These are phyloP conservation scores for Periconia sp. DNA, from an alignment of 2,329 filamentous ascomycete genomes.

Conservation along the genomic window DNA sequence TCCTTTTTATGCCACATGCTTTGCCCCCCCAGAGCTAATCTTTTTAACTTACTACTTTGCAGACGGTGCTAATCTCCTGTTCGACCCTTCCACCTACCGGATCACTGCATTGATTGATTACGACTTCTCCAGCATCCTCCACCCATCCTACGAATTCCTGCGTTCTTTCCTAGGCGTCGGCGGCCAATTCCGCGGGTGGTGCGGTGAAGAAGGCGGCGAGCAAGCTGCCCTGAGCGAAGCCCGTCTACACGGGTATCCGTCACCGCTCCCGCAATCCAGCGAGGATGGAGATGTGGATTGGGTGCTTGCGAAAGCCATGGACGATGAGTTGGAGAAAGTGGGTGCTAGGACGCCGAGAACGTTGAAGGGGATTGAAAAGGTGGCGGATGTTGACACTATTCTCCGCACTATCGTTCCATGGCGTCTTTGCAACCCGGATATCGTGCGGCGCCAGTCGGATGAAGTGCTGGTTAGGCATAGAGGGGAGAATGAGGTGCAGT, in stretches of 20 bases:
- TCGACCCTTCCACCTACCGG: constrained; percentile 21
- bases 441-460: constrained; percentile 15
- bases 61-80: constrained; percentile 31
- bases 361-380: constrained; percentile 23
- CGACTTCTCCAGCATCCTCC: constrained; percentile 25
- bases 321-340: constrained; percentile 21
- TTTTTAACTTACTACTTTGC: no score
- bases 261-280: constrained; percentile 14
- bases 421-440: constrained; percentile 19
- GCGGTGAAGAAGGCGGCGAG: constrained; percentile 12
- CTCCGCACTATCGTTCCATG: constrained; percentile 21
- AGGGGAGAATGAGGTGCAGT: constrained; percentile 14
- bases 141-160: constrained; percentile 26
- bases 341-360: constrained; percentile 20
- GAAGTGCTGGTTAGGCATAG: constrained; percentile 16
- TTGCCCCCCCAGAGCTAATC: no score
- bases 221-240: constrained; percentile 21
- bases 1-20: constrained; percentile 3
- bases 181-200: constrained; percentile 25
- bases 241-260: constrained; percentile 28
- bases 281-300: constrained; percentile 17
- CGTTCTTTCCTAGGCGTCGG: constrained; percentile 23
- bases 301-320: constrained; percentile 22
- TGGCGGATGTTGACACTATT: constrained; percentile 24
- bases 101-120: constrained; percentile 35